These are phyloP conservation scores for Vanderwaltozyma tropicalis DNA, from an alignment of 805 yeast species.

Conservation along the genomic window DNA sequence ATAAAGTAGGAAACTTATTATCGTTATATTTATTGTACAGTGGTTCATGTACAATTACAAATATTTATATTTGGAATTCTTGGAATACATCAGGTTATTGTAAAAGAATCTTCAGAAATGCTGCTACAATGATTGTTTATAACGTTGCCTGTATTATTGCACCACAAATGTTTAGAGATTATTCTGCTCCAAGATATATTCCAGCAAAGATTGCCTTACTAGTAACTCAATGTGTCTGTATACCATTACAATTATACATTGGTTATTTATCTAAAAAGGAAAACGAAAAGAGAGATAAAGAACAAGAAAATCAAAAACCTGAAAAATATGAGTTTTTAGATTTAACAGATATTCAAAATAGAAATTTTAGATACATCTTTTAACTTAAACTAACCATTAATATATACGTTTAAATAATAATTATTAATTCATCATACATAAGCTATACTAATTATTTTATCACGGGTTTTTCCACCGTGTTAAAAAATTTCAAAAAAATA, in stretches of 20 bases:
- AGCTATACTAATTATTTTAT: no score
- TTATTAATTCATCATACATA: no score
- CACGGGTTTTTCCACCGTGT: no score
- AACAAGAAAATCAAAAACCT: conserved; percentile 24
- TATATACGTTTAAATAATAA: no score
- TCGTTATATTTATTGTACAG: conserved; percentile 43
- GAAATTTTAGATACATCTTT: conserved; percentile 44
- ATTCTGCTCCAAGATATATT: conserved; percentile 41
- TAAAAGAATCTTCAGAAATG: conserved; percentile 44
- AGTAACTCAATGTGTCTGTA: conserved; percentile 38
- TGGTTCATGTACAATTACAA: conserved; percentile 47
- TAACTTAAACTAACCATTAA: conserved; percentile 10
- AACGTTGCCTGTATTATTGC: conserved; percentile 51
- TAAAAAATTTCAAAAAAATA: no score
- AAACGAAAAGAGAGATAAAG: conserved; percentile 40
- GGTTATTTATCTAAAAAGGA: conserved; percentile 38
- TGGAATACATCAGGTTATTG: conserved; percentile 56
- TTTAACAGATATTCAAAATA: conserved; percentile 49
- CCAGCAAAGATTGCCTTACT: conserved; percentile 50
- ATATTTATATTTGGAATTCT: conserved; percentile 51
- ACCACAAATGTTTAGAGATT: conserved; percentile 48
- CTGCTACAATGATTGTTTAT: conserved; percentile 47
- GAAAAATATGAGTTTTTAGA: conserved; percentile 42
- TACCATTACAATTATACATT: conserved; percentile 35
- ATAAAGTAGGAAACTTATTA: conserved; percentile 37